Conservation (phyloP, 768 basidiomycete genomes). For the Pulveroboletus sp. region DNA sequence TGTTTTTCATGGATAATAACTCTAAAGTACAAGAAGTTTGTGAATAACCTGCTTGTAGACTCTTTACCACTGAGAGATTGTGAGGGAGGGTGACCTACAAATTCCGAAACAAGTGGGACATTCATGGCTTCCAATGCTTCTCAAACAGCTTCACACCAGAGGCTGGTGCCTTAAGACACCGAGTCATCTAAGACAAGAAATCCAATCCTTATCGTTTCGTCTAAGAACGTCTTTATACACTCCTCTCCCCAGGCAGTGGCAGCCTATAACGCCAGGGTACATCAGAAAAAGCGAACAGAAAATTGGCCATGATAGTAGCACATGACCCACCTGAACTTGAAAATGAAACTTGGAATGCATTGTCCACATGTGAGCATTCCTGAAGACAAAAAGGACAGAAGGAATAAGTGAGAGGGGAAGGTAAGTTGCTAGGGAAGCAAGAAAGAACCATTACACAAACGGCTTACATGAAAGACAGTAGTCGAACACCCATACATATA, state of each 20-base stretch:
- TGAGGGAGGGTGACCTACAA: no score
- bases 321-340: slow-evolving; percentile 10
- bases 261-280: slow-evolving; percentile 2
- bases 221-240: slow-evolving; percentile 9
- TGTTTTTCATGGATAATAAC: background rate
- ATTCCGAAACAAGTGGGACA: no score
- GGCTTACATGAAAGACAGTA: slow-evolving; percentile 9
- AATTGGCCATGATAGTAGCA: no score
- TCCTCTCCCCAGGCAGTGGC: slow-evolving; percentile 20
- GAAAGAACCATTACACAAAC: background rate
- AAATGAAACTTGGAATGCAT: slow-evolving; percentile 14
- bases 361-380: slow-evolving; percentile 16
- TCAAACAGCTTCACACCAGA: no score
- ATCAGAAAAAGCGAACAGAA: background rate
- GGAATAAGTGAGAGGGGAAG: no score
- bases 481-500: slow-evolving; percentile 8
- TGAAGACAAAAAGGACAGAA: background rate
- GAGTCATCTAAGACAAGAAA: slow-evolving; percentile 4
- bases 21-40: no score
- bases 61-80: no score
- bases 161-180: background rate
- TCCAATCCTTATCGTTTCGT: slow-evolving; percentile 17
- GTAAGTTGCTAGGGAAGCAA: background rate
- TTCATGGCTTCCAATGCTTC: background rate
- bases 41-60: no score